Evolutionary conservation across 345 rosid genomes (phyloP), one percentile per base, ranked within the genome.

Genomic region (Linum usitatissimum): DNA sequence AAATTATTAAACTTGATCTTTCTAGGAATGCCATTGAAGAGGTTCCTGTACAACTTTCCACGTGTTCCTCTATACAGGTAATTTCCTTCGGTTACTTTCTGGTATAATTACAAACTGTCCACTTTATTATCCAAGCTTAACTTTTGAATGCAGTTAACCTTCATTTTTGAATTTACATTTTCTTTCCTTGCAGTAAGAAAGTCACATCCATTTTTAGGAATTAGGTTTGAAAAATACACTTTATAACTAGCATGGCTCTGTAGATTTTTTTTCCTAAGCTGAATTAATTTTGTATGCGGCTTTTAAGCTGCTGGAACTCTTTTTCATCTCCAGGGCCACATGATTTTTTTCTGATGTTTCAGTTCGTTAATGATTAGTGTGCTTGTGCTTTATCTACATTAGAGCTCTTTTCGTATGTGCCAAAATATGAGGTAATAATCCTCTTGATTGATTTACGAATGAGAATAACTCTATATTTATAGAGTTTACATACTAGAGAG

Each of bases 11-110:
- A 74, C 80, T 85, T 65, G 73, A 89, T 74, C 89, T 92, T 71
- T 85, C 98, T 39, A 79, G 77, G 74, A 92, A 92, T 78, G 83
- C 93, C 64, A 83, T 92, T 54, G 73, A 81, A 64, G 95, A 83
- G 66, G 80, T 92, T 59, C 93, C 96, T 19, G 15, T 60, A 57
- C 86, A 92, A 73, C 90, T 92, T 73, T 86, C 93, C 21, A 76
- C 80, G 4, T 80, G 96, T 53, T 72, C 60, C 72, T 75, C 88
- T 62, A 83, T 92, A 60, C 89, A 84, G 88, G 98, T 87, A 64
- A 54, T 61, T 61, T 40, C 31, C 55, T 31, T 55, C 6, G 51
- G 51, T 10, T 45, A 45, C 7, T 45, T 45, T 45, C 17, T 10
- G 51, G 38, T 10, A 45, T 10, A 45, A 45, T 45, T 12, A 15